A percentile compares a stretch with the other conserved stretches of the same genome.
These are phyloP conservation scores for Linum usitatissimum DNA, from an alignment of 345 rosid genomes.

Conservation along the genomic window DNA sequence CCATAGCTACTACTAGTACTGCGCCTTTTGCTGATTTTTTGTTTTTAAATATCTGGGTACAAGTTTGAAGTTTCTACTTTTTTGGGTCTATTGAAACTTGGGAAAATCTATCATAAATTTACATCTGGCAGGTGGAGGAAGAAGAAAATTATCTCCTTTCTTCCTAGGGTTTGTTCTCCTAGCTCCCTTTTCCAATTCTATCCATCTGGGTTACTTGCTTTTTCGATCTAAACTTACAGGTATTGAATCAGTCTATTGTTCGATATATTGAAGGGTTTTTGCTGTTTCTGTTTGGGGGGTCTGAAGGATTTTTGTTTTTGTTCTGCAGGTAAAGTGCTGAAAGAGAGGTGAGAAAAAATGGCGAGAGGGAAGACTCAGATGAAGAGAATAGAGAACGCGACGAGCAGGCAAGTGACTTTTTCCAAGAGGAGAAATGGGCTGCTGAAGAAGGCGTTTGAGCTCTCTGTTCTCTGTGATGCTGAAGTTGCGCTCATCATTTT, in stretches of 20 bases:
- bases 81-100: not conserved
- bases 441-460: constrained; percentile 8
- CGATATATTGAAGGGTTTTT: too few relatives aligned
- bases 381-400: constrained; percentile 5
- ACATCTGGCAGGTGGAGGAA: not conserved
- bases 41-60: too few relatives aligned
- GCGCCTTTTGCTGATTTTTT: too few relatives aligned
- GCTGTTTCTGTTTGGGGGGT: not conserved
- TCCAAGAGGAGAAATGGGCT: constrained; percentile 5
- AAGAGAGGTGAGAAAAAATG: not conserved
- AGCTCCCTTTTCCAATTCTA: not conserved
- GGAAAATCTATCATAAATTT: not conserved
- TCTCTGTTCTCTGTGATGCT: constrained; percentile 5
- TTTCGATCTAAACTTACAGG: not conserved
- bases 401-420: constrained; percentile 5
- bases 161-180: not conserved
- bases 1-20: too few relatives aligned
- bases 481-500: constrained; percentile 2
- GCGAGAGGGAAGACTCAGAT: constrained; percentile 7
- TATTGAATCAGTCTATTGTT: too few relatives aligned
- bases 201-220: not conserved
- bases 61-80: not conserved
- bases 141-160: not conserved
- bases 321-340: not conserved
- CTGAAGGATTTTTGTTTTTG: not conserved